Conservation (phyloP, 2,329 filamentous ascomycete genomes). For the Pseudogymnoascus sp. region DNA sequence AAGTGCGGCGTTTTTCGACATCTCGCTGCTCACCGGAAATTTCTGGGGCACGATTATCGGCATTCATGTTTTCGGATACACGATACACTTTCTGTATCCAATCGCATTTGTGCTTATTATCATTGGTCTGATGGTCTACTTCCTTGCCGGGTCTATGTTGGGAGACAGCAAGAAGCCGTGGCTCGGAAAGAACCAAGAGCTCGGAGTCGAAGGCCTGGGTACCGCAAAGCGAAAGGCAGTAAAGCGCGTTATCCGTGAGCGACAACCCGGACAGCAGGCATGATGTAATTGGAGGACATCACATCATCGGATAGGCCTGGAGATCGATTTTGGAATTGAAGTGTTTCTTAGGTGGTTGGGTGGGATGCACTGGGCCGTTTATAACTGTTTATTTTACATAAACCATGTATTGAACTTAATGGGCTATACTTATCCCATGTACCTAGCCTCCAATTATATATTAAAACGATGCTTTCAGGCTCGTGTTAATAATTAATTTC, state of each 20-base stretch:
- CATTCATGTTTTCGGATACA: constrained; percentile 72
- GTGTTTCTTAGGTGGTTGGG: background rate
- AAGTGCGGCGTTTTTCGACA: constrained; percentile 92
- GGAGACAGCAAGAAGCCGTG: constrained; percentile 93
- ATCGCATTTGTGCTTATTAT: constrained; percentile 93
- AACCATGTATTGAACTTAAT: background rate
- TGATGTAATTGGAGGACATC: background rate
- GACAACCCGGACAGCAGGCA: constrained; percentile 6
- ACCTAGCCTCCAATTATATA: background rate
- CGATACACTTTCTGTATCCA: constrained; percentile 85
- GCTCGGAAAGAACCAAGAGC: constrained; percentile 81
- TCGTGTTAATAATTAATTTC: background rate
- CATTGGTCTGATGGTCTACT: constrained; percentile 78
- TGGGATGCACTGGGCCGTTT: background rate
- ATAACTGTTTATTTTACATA: background rate
- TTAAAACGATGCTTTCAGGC: background rate
- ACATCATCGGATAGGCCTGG: background rate
- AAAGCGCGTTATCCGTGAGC: constrained; percentile 30
- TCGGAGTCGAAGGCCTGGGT: constrained; percentile 70
- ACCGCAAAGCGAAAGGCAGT: constrained; percentile 75
- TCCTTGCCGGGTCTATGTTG: constrained; percentile 70
- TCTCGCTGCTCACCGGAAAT: constrained; percentile 85
- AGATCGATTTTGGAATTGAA: background rate
- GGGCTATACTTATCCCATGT: background rate
- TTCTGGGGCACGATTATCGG: constrained; percentile 97